phyloP scores from a whole-genome alignment of 208 protist genomes.

The Leishmania guyanensis region DNA sequence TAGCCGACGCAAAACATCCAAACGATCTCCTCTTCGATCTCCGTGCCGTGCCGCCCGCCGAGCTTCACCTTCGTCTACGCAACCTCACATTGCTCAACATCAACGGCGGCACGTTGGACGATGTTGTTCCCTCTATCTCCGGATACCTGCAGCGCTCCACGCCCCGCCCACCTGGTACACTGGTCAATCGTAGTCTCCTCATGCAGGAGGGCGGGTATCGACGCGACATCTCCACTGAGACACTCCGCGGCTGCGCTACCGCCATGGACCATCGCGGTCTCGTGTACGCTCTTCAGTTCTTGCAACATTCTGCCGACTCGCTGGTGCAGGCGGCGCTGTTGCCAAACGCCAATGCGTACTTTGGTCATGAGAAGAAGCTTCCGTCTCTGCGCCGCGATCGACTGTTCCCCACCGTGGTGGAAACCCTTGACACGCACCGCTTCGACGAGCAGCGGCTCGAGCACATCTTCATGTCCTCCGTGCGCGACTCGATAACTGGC shows the following conservation, averaged over 20 bases:
- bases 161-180: conserved; percentile 24
- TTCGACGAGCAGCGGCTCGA: conserved; percentile 29
- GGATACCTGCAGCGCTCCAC: conserved; percentile 53
- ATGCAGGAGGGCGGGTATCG: conserved; percentile 28
- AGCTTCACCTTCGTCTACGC: conserved; percentile 40
- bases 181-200: conserved; percentile 23
- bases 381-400: conserved; percentile 33
- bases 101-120: conserved; percentile 74
- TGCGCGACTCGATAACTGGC: conserved; percentile 27
- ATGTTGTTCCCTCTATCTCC: conserved; percentile 65
- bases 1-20: conserved; percentile 25
- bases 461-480: conserved; percentile 32
- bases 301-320: conserved; percentile 55
- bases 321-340: conserved; percentile 64
- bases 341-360: conserved; percentile 34
- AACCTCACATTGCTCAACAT: conserved; percentile 54
- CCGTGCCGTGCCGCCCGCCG: conserved; percentile 24
- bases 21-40: conserved; percentile 39
- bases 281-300: conserved; percentile 76
- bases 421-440: conserved; percentile 36
- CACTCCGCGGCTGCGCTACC: conserved; percentile 62
- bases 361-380: conserved; percentile 41
- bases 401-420: conserved; percentile 65
- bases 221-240: conserved; percentile 71
- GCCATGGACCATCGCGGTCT: conserved; percentile 75